Evolutionary conservation across 805 yeast species (phyloP), one percentile per base, ranked within the genome.

Genomic region (Starmera amethionina): DNA sequence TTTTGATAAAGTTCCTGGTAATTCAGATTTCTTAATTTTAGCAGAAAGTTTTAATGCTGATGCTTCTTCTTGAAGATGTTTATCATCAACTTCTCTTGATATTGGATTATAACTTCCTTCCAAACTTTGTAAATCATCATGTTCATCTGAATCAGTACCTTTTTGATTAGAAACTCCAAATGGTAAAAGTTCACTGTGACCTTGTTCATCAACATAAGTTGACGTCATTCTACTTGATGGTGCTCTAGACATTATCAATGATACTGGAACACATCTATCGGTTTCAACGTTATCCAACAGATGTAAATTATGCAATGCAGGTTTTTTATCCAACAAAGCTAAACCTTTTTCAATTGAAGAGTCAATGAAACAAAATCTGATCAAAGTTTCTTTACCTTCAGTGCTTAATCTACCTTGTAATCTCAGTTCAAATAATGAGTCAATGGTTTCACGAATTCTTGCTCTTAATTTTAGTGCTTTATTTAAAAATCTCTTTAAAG

Each of bases 351-450:
- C 79, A 39, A 87, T 70, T 12, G 88, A 76, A 1, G 83, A 72
- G 55, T 83, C 89, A 42, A 86, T 67, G 40, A 78, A 78, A 40
- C 85, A 75, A 42, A 86, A 66, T 45, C 89, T 68, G 16, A 87
- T 72, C 34, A 86, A 62, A 1, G 87, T 70, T 58, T 87, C 95
- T 56, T 84, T 84, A 15, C 94, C 95, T 46, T 82, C 86, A 3
- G 75, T 52, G 39, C 68, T 77, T 46, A 86, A 64, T 44, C 72
- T 66, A 16, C 72, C 74, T 38, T 71, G 66, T 14, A 71, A 56
- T 54, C 83, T 79, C 37, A 81, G 59, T 34, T 66, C 67, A 52
- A 80, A 73, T 40, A 87, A 61, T 43, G 79, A 82, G 32, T 69
- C 68, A 36, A 77, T 71, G 2, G 77, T 64, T 28, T 67, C 65